A percentile compares a stretch with the other conserved stretches of the same genome.
phyloP scores from a whole-genome alignment of 177 flowering plant genomes.

The Telopea speciosissima region DNA sequence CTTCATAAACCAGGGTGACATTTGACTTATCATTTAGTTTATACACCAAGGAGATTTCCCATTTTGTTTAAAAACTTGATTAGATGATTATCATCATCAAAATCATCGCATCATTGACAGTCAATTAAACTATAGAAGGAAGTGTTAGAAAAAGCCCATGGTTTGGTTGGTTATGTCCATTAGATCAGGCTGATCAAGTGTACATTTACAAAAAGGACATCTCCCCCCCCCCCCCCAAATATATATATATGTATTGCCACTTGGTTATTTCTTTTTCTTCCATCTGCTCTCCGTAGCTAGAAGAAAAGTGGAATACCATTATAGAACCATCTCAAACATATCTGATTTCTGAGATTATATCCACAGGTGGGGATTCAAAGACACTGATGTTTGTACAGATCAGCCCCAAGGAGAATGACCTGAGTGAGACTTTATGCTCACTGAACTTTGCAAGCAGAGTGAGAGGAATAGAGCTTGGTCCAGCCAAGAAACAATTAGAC shows the following conservation, averaged over 20 bases:
- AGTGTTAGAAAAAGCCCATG: neutral
- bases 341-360: constrained; percentile 11
- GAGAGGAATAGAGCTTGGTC: constrained; percentile 90
- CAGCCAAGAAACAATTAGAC: constrained; percentile 84
- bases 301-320: no score
- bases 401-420: constrained; percentile 83
- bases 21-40: neutral
- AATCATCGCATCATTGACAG: neutral
- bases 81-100: neutral
- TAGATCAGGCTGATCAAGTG: neutral
- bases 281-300: neutral
- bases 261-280: neutral
- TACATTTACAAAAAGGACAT: neutral
- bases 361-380: constrained; percentile 93
- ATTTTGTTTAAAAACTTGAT: neutral
- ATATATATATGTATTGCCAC: neutral
- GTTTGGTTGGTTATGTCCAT: neutral
- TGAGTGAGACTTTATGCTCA: constrained; percentile 89
- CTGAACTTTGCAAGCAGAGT: constrained; percentile 97
- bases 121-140: neutral
- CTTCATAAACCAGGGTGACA: neutral
- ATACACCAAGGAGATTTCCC: neutral
- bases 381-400: constrained; percentile 94
- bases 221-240: neutral
- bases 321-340: neutral